A percentile compares a stretch with the other conserved stretches of the same genome.
Evolutionary conservation across 371 early-diverging fungal genomes (phyloP).

Genomic region (Apophysomyces elegans): DNA sequence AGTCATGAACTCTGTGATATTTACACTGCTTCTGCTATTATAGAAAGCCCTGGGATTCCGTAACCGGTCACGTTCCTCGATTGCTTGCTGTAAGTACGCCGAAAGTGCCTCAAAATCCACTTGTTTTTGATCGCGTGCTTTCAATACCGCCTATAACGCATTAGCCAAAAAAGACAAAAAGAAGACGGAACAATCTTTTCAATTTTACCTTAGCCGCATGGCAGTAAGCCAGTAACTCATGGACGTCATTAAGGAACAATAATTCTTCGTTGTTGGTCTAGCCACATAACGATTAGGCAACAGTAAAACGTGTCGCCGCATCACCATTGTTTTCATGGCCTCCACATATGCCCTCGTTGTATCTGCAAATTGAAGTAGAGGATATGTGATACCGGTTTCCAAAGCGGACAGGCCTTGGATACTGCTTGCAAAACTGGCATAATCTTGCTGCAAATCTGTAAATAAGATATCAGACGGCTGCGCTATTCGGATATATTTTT

Average conservation of each 20-base stretch:
- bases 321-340: constrained; percentile 72
- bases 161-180: not conserved
- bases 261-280: constrained; percentile 67
- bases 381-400: constrained; percentile 82
- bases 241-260: constrained; percentile 77
- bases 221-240: constrained; percentile 89
- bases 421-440: constrained; percentile 75
- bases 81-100: constrained; percentile 68
- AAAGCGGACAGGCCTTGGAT: constrained; percentile 77
- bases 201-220: constrained; percentile 75
- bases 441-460: constrained; percentile 76
- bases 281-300: constrained; percentile 1
- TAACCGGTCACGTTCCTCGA: constrained; percentile 65
- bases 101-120: constrained; percentile 89
- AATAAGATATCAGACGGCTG: not conserved
- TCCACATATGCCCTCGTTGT: constrained; percentile 68
- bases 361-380: constrained; percentile 76
- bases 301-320: not conserved
- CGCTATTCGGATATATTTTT: not conserved
- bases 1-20: constrained; percentile 77
- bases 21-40: constrained; percentile 53
- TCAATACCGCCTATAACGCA: constrained; percentile 64
- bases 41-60: constrained; percentile 47
- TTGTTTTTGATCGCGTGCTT: constrained; percentile 90
- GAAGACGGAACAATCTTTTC: not conserved